Evolutionary conservation across 805 yeast species (phyloP), one percentile per base, ranked within the genome.

Genomic region (Isabelozyma pseudorhagii): DNA sequence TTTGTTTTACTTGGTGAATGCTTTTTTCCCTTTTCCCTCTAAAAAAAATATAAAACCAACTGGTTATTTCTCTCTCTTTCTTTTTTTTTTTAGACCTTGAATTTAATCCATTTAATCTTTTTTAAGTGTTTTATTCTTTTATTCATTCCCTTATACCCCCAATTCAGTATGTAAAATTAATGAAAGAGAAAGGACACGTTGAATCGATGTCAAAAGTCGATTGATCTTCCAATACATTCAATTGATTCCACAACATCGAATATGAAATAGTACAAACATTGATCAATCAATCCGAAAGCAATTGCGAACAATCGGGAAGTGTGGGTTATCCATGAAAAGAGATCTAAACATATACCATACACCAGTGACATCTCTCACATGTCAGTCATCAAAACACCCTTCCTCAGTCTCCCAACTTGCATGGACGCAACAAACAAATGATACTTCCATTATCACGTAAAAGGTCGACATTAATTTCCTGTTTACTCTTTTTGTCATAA

Each of bases 171-270:
- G 36, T 31, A 31, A 31, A 31, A 21, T 21, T 31, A 31, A 31
- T 31, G 10, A 9, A 31, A 5, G 8, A 45, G 38, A 34, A 36
- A 36, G 25, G 42, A 36, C 27, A 40, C 47, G 18, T 18, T 11
- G 42, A 45, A 45, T 27, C 38, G 38, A n/a, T 36, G 42, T 8
- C 47, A 45, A 34, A 18, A 36, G 18, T 42, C 42, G 36, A 31
- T 31, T 31, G 36, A 31, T 31, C n/a, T 31, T 13, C 36, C 10
- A 31, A 31, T 31, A 5, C 2, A 2, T 31, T 13, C 36, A 31
- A 13, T 31, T 31, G 36, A 13, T 31, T 9, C n/a, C n/a, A 13
- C 10, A 31, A 1, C 36, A 31, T 31, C 36, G 36, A 31, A 5
- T 4, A 13, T 31, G 36, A 31, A 10, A 9, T 9, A 13, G 10